These are phyloP conservation scores for Fusarium buxicola DNA, from an alignment of 2,329 filamentous ascomycete genomes.

Conservation along the genomic window DNA sequence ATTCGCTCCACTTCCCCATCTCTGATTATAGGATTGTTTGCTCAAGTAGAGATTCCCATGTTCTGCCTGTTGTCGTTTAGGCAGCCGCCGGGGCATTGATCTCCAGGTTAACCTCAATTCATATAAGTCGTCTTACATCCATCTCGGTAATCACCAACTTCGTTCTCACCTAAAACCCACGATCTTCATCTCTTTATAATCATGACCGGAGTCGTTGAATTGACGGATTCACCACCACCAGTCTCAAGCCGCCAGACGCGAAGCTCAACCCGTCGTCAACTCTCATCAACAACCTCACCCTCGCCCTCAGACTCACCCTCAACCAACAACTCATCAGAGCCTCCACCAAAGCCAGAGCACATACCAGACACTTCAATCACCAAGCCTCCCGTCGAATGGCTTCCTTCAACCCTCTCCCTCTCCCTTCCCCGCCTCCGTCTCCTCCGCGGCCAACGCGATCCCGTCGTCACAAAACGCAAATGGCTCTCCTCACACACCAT, in stretches of 20 bases:
- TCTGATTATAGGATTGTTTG: too few species aligned
- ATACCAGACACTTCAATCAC: neutral
- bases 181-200: neutral
- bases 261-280: constrained; percentile 21
- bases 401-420: neutral
- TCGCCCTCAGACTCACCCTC: neutral
- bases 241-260: constrained; percentile 21
- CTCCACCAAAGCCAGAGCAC: neutral
- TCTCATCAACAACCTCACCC: constrained; percentile 4
- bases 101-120: neutral
- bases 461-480: constrained; percentile 24
- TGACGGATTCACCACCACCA: neutral
- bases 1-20: too few species aligned
- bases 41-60: neutral
- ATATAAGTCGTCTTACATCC: constrained; percentile 5
- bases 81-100: constrained; percentile 17
- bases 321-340: neutral
- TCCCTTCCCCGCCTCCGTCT: neutral
- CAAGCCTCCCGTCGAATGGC: constrained; percentile 9
- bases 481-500: constrained; percentile 39
- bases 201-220: constrained; percentile 17
- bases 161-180: too few species aligned
- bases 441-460: constrained; percentile 3
- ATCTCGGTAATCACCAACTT: neutral
- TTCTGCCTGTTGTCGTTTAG: constrained; percentile 25